These are phyloP conservation scores for Dioszegia hungarica DNA, from an alignment of 768 basidiomycete genomes.

Conservation along the genomic window DNA sequence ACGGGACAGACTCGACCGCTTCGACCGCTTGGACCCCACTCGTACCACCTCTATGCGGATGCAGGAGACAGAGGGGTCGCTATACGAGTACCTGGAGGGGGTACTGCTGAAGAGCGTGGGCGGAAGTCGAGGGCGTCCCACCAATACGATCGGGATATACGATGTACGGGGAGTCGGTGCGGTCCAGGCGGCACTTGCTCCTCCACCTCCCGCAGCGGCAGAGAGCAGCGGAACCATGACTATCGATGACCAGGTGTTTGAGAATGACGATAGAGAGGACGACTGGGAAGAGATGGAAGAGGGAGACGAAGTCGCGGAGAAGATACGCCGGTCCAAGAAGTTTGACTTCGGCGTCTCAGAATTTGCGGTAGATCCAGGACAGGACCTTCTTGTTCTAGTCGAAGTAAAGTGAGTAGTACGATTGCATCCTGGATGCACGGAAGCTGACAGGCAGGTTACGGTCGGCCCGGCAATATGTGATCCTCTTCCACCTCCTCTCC, in stretches of 20 bases:
- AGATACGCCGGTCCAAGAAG: slow-evolving; percentile 19
- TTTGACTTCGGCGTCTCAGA: slow-evolving; percentile 40
- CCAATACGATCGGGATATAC: slow-evolving; percentile 33
- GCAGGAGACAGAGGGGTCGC: slow-evolving; percentile 35
- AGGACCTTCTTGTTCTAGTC: slow-evolving; percentile 41
- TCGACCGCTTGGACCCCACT: slow-evolving; percentile 31
- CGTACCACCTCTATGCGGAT: slow-evolving; percentile 14
- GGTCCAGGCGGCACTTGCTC: not conserved
- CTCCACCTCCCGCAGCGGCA: not conserved
- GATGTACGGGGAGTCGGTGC: slow-evolving; percentile 33
- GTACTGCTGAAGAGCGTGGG: slow-evolving; percentile 31
- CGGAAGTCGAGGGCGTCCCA: not conserved
- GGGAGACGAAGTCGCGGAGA: slow-evolving; percentile 8
- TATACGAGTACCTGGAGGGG: slow-evolving; percentile 48
- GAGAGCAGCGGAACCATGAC: not conserved
- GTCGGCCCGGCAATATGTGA: slow-evolving; percentile 6
- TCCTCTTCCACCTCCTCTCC: slow-evolving; percentile 36
- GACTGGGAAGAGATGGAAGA: slow-evolving; percentile 10
- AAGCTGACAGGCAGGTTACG: not conserved
- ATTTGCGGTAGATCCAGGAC: slow-evolving; percentile 47
- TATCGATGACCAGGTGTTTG: not conserved
- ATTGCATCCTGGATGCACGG: not conserved
- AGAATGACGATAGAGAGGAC: not conserved
- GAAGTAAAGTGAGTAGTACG: slow-evolving; percentile 34
- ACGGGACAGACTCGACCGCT: slow-evolving; percentile 36